Evolutionary conservation across 208 protist species (phyloP).

Genomic region (Crithidia bombi): DNA sequence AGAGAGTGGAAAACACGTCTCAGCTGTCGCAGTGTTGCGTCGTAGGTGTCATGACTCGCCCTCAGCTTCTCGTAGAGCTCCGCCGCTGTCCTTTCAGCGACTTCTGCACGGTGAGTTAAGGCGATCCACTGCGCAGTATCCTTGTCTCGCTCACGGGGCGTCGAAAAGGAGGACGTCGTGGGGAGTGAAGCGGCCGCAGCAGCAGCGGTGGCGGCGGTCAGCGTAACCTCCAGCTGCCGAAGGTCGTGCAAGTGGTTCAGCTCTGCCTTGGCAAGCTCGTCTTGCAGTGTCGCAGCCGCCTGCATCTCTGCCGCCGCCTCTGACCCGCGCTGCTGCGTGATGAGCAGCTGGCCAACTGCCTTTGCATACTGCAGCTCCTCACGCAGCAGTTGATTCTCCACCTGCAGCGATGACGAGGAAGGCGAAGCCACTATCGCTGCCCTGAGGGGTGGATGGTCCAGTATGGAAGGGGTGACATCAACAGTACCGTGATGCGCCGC

Average conservation of each 20-base stretch:
- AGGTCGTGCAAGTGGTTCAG: conserved; percentile 25
- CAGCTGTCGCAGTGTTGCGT: conserved; percentile 22
- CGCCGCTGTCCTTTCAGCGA: conserved; percentile 15
- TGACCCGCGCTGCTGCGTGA: conserved; percentile 44
- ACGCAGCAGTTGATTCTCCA: conserved; percentile 32
- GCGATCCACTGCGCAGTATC: conserved; percentile 1
- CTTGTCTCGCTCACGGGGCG: background rate
- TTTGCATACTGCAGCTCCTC: conserved; percentile 50
- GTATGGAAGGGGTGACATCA: background rate
- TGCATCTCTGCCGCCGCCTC: conserved; percentile 30
- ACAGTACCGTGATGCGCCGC: background rate
- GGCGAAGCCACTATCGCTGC: background rate
- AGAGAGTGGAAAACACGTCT: conserved; percentile 19
- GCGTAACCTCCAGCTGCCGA: conserved; percentile 21
- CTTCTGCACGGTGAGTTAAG: conserved; percentile 17
- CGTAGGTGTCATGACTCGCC: conserved; percentile 3
- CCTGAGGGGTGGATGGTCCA: background rate
- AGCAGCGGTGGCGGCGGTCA: background rate
- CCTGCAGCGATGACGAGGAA: background rate
- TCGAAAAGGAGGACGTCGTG: background rate
- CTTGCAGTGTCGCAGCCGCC: conserved; percentile 15
- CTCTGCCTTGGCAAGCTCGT: conserved; percentile 19
- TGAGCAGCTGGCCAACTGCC: conserved; percentile 38
- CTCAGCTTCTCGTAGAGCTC: conserved; percentile 16
- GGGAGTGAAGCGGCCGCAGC: background rate